Evolutionary conservation across 371 early-diverging fungal species (phyloP), one percentile per base, ranked within the genome.

Genomic region (Lichtheimia hyalospora): DNA sequence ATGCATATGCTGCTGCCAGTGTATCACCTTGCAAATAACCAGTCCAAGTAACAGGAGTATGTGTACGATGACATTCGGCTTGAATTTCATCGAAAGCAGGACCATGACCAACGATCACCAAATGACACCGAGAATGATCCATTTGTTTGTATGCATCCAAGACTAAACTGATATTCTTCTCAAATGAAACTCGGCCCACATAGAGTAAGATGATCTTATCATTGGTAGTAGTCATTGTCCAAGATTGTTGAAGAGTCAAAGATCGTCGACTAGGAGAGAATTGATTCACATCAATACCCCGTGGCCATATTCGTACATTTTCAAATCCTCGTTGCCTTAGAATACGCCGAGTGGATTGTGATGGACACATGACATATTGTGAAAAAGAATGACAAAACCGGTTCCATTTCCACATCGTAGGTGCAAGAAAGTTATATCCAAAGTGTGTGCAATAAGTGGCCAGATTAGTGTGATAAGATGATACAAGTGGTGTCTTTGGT

Each of bases 321-420:
- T 71, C 24, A 57, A 77, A 81, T 15, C 69, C 71, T 40, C 77
- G 69, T 10, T 64, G 23, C 0, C 49, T 15, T 15, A 77, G 55
- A 24, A 74, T 77, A 0, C 60, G 16, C 10, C 41, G 39, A 2
- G 81, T 81, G 0, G 81, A 81, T 5, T 59, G 49, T 0, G 77
- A 77, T 3, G 81, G 81, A 43, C 81, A 81, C 14, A 64, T 74
- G n/a, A 67, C 64, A n/a, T 60, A 68, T 6, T 24, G 49, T 42
- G 76, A 68, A n/a, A 53, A 64, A 0, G 75, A 71, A 41, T 81
- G 81, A 41, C 81, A 81, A 28, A 70, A 73, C 8, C 58, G 61
- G 46, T 77, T 81, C 81, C 81, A 81, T 6, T 58, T 54, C 81
- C 81, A 81, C 81, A 81, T 81, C 8, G 71, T 43, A 2, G 71